Percentiles rank a stretch among this genome's conserved stretches.
Conservation (phyloP, 805 yeast genomes). For the Pichia cabralensis region DNA sequence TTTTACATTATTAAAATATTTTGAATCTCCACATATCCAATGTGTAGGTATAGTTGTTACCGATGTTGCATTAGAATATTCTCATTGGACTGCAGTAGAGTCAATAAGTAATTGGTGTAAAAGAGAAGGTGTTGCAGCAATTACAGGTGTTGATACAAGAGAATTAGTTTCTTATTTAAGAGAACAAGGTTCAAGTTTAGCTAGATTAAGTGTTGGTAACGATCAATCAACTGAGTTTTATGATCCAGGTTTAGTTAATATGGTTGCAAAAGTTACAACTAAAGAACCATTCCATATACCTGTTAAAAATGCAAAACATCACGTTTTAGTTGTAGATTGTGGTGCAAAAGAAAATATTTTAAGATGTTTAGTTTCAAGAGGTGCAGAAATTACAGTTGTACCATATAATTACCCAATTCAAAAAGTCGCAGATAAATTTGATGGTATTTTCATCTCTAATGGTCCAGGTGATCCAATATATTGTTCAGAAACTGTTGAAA, state of each 20-base stretch:
- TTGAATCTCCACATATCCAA: slow-evolving; percentile 86
- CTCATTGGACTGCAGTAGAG: slow-evolving; percentile 99
- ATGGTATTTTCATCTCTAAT: slow-evolving; percentile 88
- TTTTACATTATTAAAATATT: slow-evolving; percentile 75
- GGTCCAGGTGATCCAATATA: slow-evolving; percentile 98
- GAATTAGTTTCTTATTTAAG: slow-evolving; percentile 85
- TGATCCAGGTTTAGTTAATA: slow-evolving; percentile 82
- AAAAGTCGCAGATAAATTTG: slow-evolving; percentile 82
- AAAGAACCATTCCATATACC: slow-evolving; percentile 88
- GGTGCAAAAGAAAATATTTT: slow-evolving; percentile 97
- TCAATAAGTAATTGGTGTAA: slow-evolving; percentile 92
- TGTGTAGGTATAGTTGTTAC: slow-evolving; percentile 95
- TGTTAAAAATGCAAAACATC: slow-evolving; percentile 50
- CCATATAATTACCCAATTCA: slow-evolving; percentile 94
- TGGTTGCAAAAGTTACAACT: slow-evolving; percentile 90
- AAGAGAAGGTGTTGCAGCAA: slow-evolving; percentile 92
- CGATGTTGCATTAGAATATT: slow-evolving; percentile 87
- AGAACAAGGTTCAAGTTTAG: slow-evolving; percentile 93
- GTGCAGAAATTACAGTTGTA: slow-evolving; percentile 92
- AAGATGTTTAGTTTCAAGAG: slow-evolving; percentile 88
- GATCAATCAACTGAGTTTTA: slow-evolving; percentile 82
- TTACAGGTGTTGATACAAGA: slow-evolving; percentile 96
- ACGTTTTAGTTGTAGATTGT: slow-evolving; percentile 91
- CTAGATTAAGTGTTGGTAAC: slow-evolving; percentile 81
- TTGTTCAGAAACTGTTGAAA: slow-evolving; percentile 67